Evolutionary conservation across 192 early-diverging fungal species (phyloP), one percentile per base, ranked within the genome.

Genomic region (Polychytrium aggregatum): DNA sequence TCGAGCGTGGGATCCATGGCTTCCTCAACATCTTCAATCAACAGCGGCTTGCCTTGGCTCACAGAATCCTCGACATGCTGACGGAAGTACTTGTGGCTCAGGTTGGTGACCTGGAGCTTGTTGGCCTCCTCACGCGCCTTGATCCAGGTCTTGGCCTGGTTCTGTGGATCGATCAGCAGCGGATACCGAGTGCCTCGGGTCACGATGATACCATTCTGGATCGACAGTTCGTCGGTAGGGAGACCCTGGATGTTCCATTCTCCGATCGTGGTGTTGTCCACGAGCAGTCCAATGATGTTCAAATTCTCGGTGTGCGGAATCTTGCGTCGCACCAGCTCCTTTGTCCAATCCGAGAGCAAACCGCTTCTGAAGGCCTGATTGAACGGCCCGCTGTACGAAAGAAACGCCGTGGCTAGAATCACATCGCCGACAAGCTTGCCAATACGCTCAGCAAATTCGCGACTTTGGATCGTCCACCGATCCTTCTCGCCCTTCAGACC

Each of bases 241-340:
- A 80, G 52, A 22, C 78, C 78, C 57, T 80, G 76, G 52, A 80
- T 79, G 55, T 79, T 80, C 78, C 78, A 80, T 46, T 80, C 76
- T 13, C 78, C 75, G 10, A 80, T 55, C 11, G 71, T 71, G 5
- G 76, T 80, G 27, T 70, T 76, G 21, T 80, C 75, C 1, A 80
- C 78, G 10, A 80, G 62, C 9, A 80, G 49, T 1, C 66, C 67
- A 47, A 70, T 76, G 41, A 80, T 76, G 45, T 79, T 72, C 17
- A 80, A 50, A 47, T 79, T 72, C 14, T 73, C 72, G 31, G 67
- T 80, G 60, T 74, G 70, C 2, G 78, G 78, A 44, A 80, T 80
- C 46, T 74, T 75, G 35, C 64, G 48, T 34, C 58, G 64, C 2
- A 51, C 46, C 1, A 80, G 52, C 45, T 80, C 78, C 44, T 72